A percentile compares a stretch with the other conserved stretches of the same genome.
Evolutionary conservation across 345 rosid species (phyloP).

Genomic region (Odontarrhena argentea): DNA sequence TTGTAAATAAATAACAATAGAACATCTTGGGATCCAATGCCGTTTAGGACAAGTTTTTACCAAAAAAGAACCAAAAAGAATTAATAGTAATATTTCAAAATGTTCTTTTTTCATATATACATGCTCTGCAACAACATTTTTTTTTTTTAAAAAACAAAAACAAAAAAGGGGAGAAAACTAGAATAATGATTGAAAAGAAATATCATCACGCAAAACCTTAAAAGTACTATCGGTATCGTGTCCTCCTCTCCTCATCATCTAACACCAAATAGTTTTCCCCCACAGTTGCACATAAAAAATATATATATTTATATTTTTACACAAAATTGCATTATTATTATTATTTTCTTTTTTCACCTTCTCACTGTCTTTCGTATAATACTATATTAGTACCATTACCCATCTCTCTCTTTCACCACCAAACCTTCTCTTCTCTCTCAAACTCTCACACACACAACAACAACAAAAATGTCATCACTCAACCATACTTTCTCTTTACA

Average conservation of each 20-base stretch:
- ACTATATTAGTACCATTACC: conserved; percentile 43
- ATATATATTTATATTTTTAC: conserved; percentile 36
- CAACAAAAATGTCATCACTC: conserved; percentile 47
- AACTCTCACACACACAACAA: conserved; percentile 17
- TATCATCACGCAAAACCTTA: conserved; percentile 48
- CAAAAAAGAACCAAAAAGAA: neutral
- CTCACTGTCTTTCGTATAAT: conserved; percentile 32
- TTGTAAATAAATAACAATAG: neutral
- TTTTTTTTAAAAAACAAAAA: no score
- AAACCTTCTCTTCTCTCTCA: conserved; percentile 30
- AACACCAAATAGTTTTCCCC: conserved; percentile 37
- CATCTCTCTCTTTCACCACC: conserved; percentile 46
- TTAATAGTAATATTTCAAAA: neutral
- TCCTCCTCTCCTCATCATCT: conserved; percentile 34
- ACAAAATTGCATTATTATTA: neutral
- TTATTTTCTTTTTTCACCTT: neutral
- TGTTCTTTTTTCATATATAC: neutral
- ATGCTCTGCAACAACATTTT: neutral
- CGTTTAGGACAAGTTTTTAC: neutral
- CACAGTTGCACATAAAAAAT: conserved; percentile 39
- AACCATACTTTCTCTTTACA: conserved; percentile 48
- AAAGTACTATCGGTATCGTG: conserved; percentile 46
- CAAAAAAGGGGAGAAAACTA: neutral
- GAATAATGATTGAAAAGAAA: conserved; percentile 41
- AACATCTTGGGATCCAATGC: conserved; percentile 33